Base-by-base conservation (phyloP, 1,284 basidiomycete species). In the Meira nashicola region DNA sequence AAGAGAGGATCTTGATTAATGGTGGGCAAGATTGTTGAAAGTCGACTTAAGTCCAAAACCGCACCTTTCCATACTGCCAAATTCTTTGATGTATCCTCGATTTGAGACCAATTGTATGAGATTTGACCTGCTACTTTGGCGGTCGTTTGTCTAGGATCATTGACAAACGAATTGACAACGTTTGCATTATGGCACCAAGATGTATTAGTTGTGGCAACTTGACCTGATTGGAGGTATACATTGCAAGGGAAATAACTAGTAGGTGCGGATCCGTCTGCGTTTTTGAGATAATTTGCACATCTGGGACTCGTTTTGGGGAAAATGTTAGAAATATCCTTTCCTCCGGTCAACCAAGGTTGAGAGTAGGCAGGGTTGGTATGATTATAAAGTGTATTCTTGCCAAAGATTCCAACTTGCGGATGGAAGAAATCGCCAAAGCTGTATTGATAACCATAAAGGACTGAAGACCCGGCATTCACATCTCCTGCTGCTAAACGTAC, bases 241-340 rank as follows among this genome's bases (percentile, higher is more conserved):
- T 94, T 94, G 83, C 95, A 98, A 2, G 93, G 91, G 80, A 97
- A 96, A 80, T 96, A 96, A 89, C 90, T 95, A 0, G 72, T 79
- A 14, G 69, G 67, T 49, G 68, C 63, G 12, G 59, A 58, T 64
- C 83, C 78, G 23, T 62, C 64, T 21, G 60, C 53, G 48, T 70
- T 64, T 12, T 85, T 88, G 73, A 99, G 88, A 72, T 91, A 72
- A 23, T 84, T 84, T 19, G 85, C 79, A 78, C 94, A 99, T 59
- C 88, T 83, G 70, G 88, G 82, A 77, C 93, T 93, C 64, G 88
- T 86, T 54, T 86, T 89, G 81, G 98, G 94, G 82, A 98, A 98
- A 75, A 99, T 79, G 81, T 98, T 93, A 44, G 88, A 90, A 17
- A 88, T 87, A 71, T 97, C 95, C 77, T 88, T 89, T 39, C 89